Evolutionary conservation across 1,284 basidiomycete species (phyloP), one percentile per base, ranked within the genome.

Genomic region (Cystobasidium sp.): DNA sequence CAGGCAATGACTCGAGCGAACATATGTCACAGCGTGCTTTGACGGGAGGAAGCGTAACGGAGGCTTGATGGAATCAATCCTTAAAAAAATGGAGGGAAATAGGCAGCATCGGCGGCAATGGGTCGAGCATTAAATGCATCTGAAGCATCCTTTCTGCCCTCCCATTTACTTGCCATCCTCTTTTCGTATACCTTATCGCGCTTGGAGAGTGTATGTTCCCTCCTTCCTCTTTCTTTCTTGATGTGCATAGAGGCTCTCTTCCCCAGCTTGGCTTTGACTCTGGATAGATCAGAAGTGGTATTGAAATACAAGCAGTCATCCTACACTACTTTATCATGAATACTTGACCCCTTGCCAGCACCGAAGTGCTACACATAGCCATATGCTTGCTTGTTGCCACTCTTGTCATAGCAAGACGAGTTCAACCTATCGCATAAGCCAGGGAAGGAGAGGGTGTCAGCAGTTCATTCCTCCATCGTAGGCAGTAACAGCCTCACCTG

Each of bases 21-120:
- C 61, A 63, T 12, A 63, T 63, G 61, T 63, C 61, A 6, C 43
- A 63, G 20, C 61, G 44, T 10, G 31, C 20, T 39, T 51, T 63
- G 44, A 53, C 64, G 24, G 64, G 64, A 22, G 31, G 39, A 9
- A 53, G 49, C 39, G 64, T 66, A 37, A 66, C 64, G 41, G 64
- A 66, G 37, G 64, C 64, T 18, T 66, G 24, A 31, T 39, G 37
- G 10, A 41, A 37, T 56, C 55, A n/a, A 22, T 56, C 55, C 31
- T n/a, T n/a, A 31, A 1, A 51, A 51, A 51, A 51, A 20, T 20
- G 47, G 31, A n/a, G 31, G 5, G 31, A 31, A 31, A 31, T 31
- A 31, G 31, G 31, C 31, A n/a, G 46, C 46, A 49, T 49, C 46
- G 12, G 2, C 3, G 46, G 46, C 46, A n/a, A 6, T 3, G 46